These are phyloP conservation scores for Calonectria pseudoreteaudii DNA, from an alignment of 2,329 filamentous ascomycete genomes.

Conservation along the genomic window DNA sequence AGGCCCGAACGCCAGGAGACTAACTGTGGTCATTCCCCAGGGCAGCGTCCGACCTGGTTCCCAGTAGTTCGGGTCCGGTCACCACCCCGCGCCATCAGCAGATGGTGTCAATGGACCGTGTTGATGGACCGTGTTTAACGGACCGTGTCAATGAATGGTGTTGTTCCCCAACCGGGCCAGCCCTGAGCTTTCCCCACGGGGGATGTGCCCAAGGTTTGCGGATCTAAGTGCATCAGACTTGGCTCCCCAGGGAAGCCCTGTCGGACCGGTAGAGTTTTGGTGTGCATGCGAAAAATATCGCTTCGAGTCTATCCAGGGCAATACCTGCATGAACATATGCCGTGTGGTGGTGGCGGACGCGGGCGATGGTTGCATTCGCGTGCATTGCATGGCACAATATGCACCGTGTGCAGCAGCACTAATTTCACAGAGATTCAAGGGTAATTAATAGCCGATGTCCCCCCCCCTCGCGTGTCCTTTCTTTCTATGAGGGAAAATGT, in stretches of 20 bases:
- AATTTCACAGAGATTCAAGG: not conserved
- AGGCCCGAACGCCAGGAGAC: conserved; percentile 17
- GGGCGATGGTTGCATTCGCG: not conserved
- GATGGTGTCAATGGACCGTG: not conserved
- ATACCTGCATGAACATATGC: not conserved
- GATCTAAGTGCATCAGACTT: not conserved
- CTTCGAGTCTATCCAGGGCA: not conserved
- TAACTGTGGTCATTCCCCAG: not conserved
- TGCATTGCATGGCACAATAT: not conserved
- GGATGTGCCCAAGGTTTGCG: not conserved
- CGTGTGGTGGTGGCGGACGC: not conserved
- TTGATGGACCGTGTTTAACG: not conserved
- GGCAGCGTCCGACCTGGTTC: not conserved
- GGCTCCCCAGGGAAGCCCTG: not conserved
- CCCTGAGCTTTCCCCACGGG: conserved; percentile 6
- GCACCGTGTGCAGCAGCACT: not conserved
- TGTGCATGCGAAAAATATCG: not conserved
- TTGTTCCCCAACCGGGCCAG: not conserved
- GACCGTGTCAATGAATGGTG: not conserved
- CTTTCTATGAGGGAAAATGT: not conserved
- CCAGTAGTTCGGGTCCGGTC: not conserved
- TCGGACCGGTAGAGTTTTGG: not conserved
- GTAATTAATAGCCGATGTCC: not conserved
- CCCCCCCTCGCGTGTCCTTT: not conserved
- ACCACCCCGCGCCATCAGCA: not conserved